Conservation (phyloP, 2,329 filamentous ascomycete species). For the Rhynchosporium secalis region DNA sequence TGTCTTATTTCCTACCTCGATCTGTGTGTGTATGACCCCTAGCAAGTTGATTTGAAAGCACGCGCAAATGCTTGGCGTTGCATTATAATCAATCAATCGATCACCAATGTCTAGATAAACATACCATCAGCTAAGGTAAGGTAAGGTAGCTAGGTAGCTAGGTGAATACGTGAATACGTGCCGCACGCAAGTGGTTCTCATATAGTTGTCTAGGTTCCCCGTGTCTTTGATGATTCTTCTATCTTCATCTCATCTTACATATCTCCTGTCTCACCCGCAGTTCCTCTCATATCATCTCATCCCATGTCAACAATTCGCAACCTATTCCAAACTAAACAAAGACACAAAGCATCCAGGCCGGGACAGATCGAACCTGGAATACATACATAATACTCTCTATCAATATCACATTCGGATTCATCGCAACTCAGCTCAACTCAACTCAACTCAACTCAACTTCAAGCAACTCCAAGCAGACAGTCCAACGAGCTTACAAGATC, state of each 20-base stretch:
- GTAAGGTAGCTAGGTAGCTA: too few species aligned
- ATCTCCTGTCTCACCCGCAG: background rate
- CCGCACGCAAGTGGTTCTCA: background rate
- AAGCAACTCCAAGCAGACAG: background rate
- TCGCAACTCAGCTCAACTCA: too few species aligned
- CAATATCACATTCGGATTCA: too few species aligned
- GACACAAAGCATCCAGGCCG: too few species aligned
- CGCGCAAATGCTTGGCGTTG: background rate
- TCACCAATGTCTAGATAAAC: too few species aligned
- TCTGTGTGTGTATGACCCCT: background rate
- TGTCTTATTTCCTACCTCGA: too few species aligned
- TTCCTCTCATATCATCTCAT: background rate
- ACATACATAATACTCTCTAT: too few species aligned
- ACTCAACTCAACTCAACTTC: too few species aligned
- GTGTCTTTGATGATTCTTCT: background rate
- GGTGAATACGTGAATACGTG: background rate
- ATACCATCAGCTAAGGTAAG: too few species aligned
- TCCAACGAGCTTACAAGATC: background rate
- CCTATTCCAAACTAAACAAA: too few species aligned
- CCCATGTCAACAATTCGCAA: background rate
- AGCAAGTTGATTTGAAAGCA: conserved; percentile 5
- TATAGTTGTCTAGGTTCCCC: background rate
- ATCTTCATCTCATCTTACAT: background rate
- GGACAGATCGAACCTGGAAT: too few species aligned
- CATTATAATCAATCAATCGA: background rate